These are phyloP conservation scores for Adiantum capillusveneris DNA, from an alignment of 75 land plant species.

Conservation along the genomic window DNA sequence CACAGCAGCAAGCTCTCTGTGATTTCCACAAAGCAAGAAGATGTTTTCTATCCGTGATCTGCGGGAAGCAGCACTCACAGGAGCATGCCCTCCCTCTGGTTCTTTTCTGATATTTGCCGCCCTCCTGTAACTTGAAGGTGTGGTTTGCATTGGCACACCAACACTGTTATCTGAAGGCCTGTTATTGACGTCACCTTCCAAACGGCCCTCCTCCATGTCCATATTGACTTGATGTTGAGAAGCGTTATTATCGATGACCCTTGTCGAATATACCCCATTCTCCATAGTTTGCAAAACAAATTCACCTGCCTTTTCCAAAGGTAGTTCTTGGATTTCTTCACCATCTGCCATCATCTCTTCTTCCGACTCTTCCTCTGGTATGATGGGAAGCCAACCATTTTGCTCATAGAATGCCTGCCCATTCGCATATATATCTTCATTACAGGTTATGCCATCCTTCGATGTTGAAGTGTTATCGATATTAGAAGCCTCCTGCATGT, in stretches of 20 bases:
- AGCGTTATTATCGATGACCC: no score
- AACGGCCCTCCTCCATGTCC: no score
- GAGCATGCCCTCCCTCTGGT: not conserved
- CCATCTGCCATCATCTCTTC: slow-evolving; percentile 29
- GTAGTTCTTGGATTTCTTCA: no score
- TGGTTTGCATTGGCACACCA: not conserved
- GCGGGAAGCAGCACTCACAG: slow-evolving; percentile 34
- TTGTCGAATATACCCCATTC: no score
- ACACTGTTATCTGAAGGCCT: no score
- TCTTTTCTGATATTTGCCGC: no score
- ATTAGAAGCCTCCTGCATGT: no score
- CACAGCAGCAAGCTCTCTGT: slow-evolving; percentile 52
- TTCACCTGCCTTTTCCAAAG: no score
- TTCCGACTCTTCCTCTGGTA: slow-evolving; percentile 56
- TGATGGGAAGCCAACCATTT: slow-evolving; percentile 53
- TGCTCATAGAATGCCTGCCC: slow-evolving; percentile 10
- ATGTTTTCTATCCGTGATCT: slow-evolving; percentile 73
- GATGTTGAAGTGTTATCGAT: no score
- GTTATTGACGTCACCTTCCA: no score
- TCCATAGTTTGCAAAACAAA: no score
- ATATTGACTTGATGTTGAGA: no score
- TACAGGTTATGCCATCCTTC: not conserved
- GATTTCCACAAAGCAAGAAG: slow-evolving; percentile 80
- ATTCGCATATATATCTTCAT: not conserved
- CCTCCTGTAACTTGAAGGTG: not conserved